Evolutionary conservation across 2,329 filamentous ascomycete genomes (phyloP), one percentile per base, ranked within the genome.

Genomic region (Trichoderma semiorbis): DNA sequence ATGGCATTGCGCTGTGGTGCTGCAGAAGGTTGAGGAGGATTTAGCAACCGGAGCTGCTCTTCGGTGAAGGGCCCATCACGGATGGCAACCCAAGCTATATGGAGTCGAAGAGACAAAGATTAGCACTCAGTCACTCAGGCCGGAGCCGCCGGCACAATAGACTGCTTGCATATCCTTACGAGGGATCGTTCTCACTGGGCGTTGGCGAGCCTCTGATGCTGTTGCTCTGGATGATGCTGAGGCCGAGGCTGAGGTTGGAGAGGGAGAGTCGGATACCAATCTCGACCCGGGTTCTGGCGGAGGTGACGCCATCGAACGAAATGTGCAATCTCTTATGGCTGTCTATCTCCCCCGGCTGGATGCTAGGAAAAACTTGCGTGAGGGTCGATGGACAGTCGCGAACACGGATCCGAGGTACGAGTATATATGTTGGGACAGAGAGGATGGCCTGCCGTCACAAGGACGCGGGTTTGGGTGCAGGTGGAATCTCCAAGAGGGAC

Each of bases 71-170:
- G 75, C 61, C 80, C 79, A 74, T 86, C 81, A 76, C 85, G 85
- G 12, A 85, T 85, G 72, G 83, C 81, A 72, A 87, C 85, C 85
- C 85, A 87, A 47, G 85, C 85, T 86, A 36, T 64, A 55, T 16
- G n/a, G 24, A 11, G 21, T 67, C 30, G 34, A 47, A 14, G 28
- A 70, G 11, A 58, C 26, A 16, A 30, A 30, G 28, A 24, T 72
- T 28, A 69, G 65, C 32, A 72, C n/a, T 24, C n/a, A 62, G 50
- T 47, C 14, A 3, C 34, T 30, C n/a, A 16, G 11, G 55, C 66
- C 66, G 55, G 66, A 58, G 36, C 14, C 34, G 28, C 39, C 66
- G 66, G 57, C n/a, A 8, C 21, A 21, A 14, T 16, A 60, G 53
- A 26, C 30, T 26, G 47, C 21, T 30, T 58, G 34, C 26, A 28